These are phyloP conservation scores for Batkoa obscura DNA, from an alignment of 371 early-diverging fungal genomes.

Conservation along the genomic window DNA sequence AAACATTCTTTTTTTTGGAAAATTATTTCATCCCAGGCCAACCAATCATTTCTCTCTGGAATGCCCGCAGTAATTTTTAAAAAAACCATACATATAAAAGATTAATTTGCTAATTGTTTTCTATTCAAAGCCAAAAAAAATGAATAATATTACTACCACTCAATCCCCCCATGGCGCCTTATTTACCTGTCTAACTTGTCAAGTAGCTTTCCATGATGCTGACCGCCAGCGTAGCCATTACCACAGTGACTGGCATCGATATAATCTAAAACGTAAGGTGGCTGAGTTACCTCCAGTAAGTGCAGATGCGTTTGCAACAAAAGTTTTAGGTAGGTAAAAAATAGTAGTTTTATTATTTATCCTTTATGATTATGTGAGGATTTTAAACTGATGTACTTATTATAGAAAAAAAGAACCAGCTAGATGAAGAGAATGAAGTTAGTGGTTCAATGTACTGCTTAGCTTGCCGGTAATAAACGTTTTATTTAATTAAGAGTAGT, in stretches of 20 bases:
- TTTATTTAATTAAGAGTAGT: not conserved
- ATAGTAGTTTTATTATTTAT: not conserved
- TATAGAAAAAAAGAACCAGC: not conserved
- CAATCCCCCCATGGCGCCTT: not conserved
- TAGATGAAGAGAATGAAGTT: too few relatives aligned
- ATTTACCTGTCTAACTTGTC: constrained; percentile 68
- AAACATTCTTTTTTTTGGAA: too few relatives aligned
- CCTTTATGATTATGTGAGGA: constrained; percentile 15
- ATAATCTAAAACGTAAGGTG: constrained; percentile 89
- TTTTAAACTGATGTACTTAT: not conserved
- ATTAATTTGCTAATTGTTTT: too few relatives aligned
- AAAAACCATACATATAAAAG: too few relatives aligned
- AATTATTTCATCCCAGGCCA: too few relatives aligned
- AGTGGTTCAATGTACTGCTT: not conserved
- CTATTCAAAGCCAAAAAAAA: too few relatives aligned
- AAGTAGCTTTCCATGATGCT: constrained; percentile 61
- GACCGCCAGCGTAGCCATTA: constrained; percentile 79
- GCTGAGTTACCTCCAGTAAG: constrained; percentile 68
- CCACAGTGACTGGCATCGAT: constrained; percentile 91
- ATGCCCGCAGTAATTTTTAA: too few relatives aligned
- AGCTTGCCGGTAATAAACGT: not conserved
- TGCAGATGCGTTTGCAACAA: constrained; percentile 53
- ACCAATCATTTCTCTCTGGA: too few relatives aligned
- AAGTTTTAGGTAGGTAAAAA: constrained; percentile 31
- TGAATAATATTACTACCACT: too few relatives aligned